phyloP scores from a whole-genome alignment of 805 yeast genomes.

The Saturnispora ahearnii region DNA sequence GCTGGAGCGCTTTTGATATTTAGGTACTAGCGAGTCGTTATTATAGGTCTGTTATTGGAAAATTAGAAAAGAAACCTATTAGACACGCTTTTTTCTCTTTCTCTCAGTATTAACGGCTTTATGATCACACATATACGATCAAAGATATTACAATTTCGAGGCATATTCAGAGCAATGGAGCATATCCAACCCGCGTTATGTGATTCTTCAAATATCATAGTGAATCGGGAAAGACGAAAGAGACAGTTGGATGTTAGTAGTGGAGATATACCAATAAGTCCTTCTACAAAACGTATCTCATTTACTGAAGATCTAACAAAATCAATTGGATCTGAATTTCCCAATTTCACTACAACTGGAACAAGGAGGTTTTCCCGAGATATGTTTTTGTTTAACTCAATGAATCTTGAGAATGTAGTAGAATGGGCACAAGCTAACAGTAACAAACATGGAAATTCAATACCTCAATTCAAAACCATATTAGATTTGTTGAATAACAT shows the following conservation, averaged over 20 bases:
- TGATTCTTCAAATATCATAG: background rate
- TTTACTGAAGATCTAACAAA: background rate
- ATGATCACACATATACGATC: background rate
- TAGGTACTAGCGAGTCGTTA: too few relatives aligned
- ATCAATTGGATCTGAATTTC: slow-evolving; percentile 5
- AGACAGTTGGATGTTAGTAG: background rate
- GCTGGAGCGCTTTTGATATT: too few relatives aligned
- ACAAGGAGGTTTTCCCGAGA: slow-evolving; percentile 4
- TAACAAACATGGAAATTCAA: slow-evolving; percentile 9
- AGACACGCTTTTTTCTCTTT: background rate
- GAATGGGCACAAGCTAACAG: slow-evolving; percentile 3
- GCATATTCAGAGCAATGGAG: background rate
- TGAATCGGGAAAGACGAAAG: background rate
- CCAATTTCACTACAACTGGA: slow-evolving; percentile 1
- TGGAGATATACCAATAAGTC: background rate
- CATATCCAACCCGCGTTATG: background rate
- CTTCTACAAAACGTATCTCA: background rate
- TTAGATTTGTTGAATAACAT: slow-evolving; percentile 14
- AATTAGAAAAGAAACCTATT: background rate
- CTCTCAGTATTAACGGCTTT: background rate
- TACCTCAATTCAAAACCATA: slow-evolving; percentile 15
- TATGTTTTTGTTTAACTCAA: slow-evolving; percentile 1
- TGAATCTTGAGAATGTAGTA: slow-evolving; percentile 3
- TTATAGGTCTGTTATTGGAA: too few relatives aligned
- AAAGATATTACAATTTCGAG: background rate